These are phyloP conservation scores for Umbelopsis sp. DNA, from an alignment of 371 early-diverging fungal species.

Conservation along the genomic window DNA sequence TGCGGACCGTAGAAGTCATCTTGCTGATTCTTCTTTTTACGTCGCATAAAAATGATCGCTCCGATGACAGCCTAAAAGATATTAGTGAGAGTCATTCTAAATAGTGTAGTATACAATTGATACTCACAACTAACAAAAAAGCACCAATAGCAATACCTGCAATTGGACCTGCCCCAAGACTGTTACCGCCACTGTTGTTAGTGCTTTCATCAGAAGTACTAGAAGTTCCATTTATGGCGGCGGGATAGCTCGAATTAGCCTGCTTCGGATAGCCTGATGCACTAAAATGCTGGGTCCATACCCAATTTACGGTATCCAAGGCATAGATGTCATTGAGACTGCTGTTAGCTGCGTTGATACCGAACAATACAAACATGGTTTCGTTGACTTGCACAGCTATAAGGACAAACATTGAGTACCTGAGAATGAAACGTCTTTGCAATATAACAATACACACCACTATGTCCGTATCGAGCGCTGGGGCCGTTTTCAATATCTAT, in stretches of 20 bases:
- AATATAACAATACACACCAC: conserved; percentile 20
- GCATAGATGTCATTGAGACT: conserved; percentile 17
- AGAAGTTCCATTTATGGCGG: neutral
- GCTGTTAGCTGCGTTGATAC: conserved; percentile 16
- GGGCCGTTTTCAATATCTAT: conserved; percentile 19
- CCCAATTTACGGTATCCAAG: conserved; percentile 22
- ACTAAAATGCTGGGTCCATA: conserved; percentile 21
- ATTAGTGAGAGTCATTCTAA: neutral
- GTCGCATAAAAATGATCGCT: neutral
- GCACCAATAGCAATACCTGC: neutral
- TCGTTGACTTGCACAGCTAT: conserved; percentile 22
- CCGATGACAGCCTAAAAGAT: neutral
- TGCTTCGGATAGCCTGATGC: conserved; percentile 1
- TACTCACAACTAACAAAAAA: neutral
- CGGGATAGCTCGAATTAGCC: neutral
- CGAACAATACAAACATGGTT: conserved; percentile 27
- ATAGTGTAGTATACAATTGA: neutral
- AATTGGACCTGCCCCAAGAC: neutral
- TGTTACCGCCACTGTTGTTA: neutral
- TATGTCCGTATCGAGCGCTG: conserved; percentile 27
- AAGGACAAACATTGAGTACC: neutral
- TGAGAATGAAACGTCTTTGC: neutral
- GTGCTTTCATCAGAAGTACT: neutral
- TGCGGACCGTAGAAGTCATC: neutral
- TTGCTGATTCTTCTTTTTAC: neutral